phyloP scores from a whole-genome alignment of 2,329 filamentous ascomycete genomes.

The Raffaelea albimanens region DNA sequence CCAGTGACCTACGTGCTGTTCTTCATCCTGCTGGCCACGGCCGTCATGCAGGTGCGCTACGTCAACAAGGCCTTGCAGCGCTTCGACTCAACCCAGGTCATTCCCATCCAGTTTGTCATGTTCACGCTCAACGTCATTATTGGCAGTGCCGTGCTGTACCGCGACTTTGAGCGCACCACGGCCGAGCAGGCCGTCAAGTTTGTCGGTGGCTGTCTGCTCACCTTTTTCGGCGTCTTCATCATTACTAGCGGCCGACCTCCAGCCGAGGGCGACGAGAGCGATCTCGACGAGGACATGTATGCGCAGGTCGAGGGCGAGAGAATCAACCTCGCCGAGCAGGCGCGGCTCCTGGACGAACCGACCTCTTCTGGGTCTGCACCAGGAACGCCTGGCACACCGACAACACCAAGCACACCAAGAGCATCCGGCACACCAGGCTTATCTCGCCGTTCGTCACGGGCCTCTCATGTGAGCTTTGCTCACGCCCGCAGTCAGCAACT shows the following conservation, averaged over 20 bases:
- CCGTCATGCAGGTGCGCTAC: slow-evolving; percentile 95
- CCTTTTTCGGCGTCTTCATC: slow-evolving; percentile 93
- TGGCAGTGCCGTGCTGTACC: slow-evolving; percentile 85
- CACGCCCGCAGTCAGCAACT: slow-evolving; percentile 1
- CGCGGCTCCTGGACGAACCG: slow-evolving; percentile 10
- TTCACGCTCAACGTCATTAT: slow-evolving; percentile 95
- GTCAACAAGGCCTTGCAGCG: slow-evolving; percentile 80
- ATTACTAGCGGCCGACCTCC: slow-evolving; percentile 75
- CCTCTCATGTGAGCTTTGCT: slow-evolving; percentile 36
- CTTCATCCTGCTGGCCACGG: slow-evolving; percentile 69
- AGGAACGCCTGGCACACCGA: background rate
- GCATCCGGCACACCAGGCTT: background rate
- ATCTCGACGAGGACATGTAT: slow-evolving; percentile 35
- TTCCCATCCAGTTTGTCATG: slow-evolving; percentile 93
- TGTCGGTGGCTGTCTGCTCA: slow-evolving; percentile 79
- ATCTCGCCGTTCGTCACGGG: slow-evolving; percentile 29
- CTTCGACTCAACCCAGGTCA: slow-evolving; percentile 96
- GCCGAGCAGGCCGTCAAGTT: slow-evolving; percentile 71
- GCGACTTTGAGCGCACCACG: slow-evolving; percentile 83
- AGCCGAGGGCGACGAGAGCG: slow-evolving; percentile 47
- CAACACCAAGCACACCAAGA: background rate
- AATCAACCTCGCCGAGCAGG: slow-evolving; percentile 49
- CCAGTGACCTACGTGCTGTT: slow-evolving; percentile 86
- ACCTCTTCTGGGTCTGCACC: background rate
- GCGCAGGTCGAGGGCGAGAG: slow-evolving; percentile 45